Evolutionary conservation across 805 yeast species (phyloP).

Genomic region (Zygoascus bituminiphila): DNA sequence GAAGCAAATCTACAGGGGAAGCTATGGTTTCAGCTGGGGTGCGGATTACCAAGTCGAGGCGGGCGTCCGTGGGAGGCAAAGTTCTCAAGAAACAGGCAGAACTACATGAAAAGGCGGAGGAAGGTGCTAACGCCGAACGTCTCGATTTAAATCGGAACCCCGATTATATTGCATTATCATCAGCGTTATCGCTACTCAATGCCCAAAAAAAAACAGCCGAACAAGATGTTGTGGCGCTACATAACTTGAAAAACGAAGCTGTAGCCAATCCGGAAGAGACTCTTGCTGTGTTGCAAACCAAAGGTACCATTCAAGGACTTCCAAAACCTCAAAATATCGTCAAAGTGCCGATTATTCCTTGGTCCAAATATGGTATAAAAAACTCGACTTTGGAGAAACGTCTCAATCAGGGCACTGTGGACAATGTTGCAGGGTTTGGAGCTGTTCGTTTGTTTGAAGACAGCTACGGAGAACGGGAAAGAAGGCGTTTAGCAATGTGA

Average conservation of each 20-base stretch:
- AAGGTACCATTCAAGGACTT: conserved; percentile 10
- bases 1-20: background rate
- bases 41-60: background rate
- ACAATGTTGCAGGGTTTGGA: conserved; percentile 13
- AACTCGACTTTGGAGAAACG: conserved; percentile 22
- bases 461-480: conserved; percentile 5
- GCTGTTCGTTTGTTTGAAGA: conserved; percentile 15
- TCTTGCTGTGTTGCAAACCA: conserved; percentile 12
- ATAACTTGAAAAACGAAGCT: conserved; percentile 20
- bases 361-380: conserved; percentile 27
- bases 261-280: conserved; percentile 23
- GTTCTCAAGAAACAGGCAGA: background rate
- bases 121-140: background rate
- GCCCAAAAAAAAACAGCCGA: conserved; percentile 21
- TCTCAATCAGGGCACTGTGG: conserved; percentile 20
- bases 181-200: conserved; percentile 22
- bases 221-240: conserved; percentile 21
- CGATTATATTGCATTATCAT: conserved; percentile 26
- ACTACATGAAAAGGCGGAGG: background rate
- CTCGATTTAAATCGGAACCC: conserved; percentile 13
- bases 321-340: conserved; percentile 24
- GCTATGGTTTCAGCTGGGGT: background rate
- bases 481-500: background rate
- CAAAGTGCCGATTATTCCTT: conserved; percentile 25
- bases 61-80: background rate